Conservation (phyloP, 164 flowering plant genomes). For the Berberis thunbergii region DNA sequence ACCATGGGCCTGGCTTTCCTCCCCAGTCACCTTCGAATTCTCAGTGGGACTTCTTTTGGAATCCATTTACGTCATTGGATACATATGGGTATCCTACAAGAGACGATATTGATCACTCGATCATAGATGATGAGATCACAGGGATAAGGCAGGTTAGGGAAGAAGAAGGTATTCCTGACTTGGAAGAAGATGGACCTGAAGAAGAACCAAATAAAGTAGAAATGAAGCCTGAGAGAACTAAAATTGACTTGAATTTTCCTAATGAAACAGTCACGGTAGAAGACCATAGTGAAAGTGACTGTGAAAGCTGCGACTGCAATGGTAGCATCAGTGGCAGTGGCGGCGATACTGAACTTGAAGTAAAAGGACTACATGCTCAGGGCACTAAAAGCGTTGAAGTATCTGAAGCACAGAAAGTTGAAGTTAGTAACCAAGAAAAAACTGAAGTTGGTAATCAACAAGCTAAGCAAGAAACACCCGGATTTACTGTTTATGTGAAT, state of each 20-base stretch:
- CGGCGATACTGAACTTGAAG: conserved; percentile 27
- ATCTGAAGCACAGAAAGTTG: conserved; percentile 28
- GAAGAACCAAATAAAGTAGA: conserved; percentile 25
- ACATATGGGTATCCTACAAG: conserved; percentile 57
- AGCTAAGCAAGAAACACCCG: conserved; percentile 54
- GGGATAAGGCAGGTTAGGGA: conserved; percentile 72
- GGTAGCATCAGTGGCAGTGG: conserved; percentile 23
- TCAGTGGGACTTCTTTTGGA: conserved; percentile 98
- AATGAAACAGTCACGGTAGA: conserved; percentile 42
- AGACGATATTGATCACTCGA: conserved; percentile 37
- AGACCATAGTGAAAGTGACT: conserved; percentile 33
- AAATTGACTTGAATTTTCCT: conserved; percentile 17
- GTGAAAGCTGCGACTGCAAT: conserved; percentile 20
- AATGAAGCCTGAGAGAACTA: conserved; percentile 24
- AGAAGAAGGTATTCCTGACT: conserved; percentile 95
- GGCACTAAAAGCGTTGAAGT: conserved; percentile 26
- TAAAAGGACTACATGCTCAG: no score
- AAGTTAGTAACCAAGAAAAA: conserved; percentile 3
- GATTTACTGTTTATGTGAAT: conserved; percentile 76
- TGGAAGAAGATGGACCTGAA: conserved; percentile 69
- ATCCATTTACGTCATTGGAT: conserved; percentile 89
- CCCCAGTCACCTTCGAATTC: conserved; percentile 73
- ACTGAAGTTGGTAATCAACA: conserved; percentile 25
- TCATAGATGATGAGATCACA: conserved; percentile 54
- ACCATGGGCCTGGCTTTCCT: conserved; percentile 44